Percentiles rank a stretch among this genome's conserved stretches.
Evolutionary conservation across 177 flowering plant genomes (phyloP).

Genomic region (Telopea speciosissima): DNA sequence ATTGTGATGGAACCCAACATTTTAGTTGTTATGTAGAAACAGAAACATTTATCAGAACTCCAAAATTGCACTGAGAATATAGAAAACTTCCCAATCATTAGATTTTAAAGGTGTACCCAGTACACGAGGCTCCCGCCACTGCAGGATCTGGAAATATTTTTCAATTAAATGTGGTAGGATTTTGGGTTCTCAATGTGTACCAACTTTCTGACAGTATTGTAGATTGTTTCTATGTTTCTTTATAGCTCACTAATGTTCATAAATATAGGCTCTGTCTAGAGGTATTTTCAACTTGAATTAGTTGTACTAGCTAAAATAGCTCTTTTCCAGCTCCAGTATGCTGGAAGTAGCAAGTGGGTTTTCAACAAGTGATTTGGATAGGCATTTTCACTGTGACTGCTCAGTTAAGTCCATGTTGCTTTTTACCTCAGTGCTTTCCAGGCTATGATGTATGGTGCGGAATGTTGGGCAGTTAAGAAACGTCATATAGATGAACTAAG

Average conservation of each 20-base stretch:
- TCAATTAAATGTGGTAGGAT: neutral
- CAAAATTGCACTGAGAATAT: neutral
- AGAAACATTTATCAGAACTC: neutral
- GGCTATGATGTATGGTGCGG: too few species aligned
- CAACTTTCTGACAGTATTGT: neutral
- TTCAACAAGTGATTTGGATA: neutral
- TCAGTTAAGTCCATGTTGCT: neutral
- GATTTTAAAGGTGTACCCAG: neutral
- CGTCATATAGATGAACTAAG: too few species aligned
- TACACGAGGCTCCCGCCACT: too few species aligned
- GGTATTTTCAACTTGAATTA: neutral
- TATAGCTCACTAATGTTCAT: too few species aligned
- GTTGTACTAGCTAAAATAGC: neutral
- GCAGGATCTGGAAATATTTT: neutral
- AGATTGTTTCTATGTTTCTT: too few species aligned
- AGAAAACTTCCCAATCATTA: too few species aligned
- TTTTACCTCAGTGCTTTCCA: neutral
- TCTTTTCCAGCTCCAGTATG: neutral
- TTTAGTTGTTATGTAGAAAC: neutral
- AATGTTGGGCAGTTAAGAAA: too few species aligned
- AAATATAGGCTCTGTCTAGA: neutral
- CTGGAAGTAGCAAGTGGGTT: neutral
- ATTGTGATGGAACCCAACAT: too few species aligned
- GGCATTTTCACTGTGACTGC: neutral
- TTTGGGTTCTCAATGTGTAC: neutral